Evolutionary conservation across 2,329 filamentous ascomycete species (phyloP), one percentile per base, ranked within the genome.

Genomic region (Colletotrichum sp.): DNA sequence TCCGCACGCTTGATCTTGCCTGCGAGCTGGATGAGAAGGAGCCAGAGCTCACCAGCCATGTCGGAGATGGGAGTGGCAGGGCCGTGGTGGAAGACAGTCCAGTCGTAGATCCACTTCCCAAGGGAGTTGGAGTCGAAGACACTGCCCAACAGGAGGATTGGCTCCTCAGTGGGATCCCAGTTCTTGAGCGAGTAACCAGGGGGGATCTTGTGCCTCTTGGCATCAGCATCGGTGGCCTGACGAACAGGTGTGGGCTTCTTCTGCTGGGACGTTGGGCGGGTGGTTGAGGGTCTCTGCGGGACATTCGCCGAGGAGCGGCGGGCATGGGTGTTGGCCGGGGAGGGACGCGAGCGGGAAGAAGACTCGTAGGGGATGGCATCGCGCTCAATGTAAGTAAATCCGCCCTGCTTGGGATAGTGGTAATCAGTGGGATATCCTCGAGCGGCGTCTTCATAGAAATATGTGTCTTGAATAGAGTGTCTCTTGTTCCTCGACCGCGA

Each of bases 101-200:
- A 99, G 89, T 98, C 97, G 86, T 98, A 99, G 82, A 99, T 97
- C 97, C 97, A 99, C 87, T 98, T 98, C 82, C 97, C 97, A 34
- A 99, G 90, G 30, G 95, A 98, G 90, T 98, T 98, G 82, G 96
- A 95, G 83, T 98, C 97, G 82, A 98, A 98, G 72, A 98, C 97
- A 82, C 95, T 98, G 66, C 97, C 97, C 26, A 98, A 90, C 30
- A 99, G 91, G 83, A 98, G 93, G 83, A 99, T 98, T 67, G 97
- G 97, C 79, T 96, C 93, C 88, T 98, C 96, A 32, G 92, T 93
- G 1, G 96, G 96, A 83, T 99, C 97, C 97, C 97, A 98, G 88
- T 98, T 98, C 90, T 98, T 98, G 83, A 96, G 92, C 30, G 95
- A 98, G 88, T 97, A 99, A 77, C 97, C 96, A 2, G 92, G 85